A percentile compares a stretch with the other conserved stretches of the same genome.
Conservation (phyloP, 2,329 filamentous ascomycete species). For the Cytospora paraplurivora region DNA sequence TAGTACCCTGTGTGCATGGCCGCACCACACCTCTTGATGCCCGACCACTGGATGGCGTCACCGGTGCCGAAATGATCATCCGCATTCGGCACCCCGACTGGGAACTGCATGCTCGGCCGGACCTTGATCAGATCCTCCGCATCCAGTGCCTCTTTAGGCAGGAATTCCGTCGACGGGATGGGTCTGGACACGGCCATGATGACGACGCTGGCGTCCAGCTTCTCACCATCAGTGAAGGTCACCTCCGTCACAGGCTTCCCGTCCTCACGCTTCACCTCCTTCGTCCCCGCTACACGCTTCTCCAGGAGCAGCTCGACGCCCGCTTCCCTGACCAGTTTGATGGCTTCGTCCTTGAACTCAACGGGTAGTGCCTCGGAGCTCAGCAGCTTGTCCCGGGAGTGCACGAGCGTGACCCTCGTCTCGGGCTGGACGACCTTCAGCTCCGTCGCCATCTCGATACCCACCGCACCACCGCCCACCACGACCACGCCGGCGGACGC, state of each 20-base stretch:
- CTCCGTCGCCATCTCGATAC: conserved; percentile 81
- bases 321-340: conserved; percentile 59
- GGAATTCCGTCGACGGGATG: conserved; percentile 62
- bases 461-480: conserved; percentile 75
- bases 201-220: conserved; percentile 64
- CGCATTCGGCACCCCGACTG: conserved; percentile 55
- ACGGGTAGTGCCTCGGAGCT: conserved; percentile 73
- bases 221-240: conserved; percentile 61
- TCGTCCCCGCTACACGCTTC: conserved; percentile 56
- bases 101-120: conserved; percentile 58
- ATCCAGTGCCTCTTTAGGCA: conserved; percentile 61
- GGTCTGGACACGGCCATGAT: conserved; percentile 69
- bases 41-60: conserved; percentile 71
- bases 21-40: conserved; percentile 77
- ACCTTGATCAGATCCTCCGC: conserved; percentile 68
- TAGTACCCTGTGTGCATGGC: conserved; percentile 75
- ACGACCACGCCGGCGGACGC: conserved; percentile 68
- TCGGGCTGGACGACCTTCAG: conserved; percentile 68
- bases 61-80: conserved; percentile 68
- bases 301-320: conserved; percentile 67
- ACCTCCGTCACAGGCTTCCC: conserved; percentile 47
- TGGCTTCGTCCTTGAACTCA: conserved; percentile 65
- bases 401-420: conserved; percentile 70
- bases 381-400: conserved; percentile 70
- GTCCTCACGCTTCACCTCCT: conserved; percentile 48